These are phyloP conservation scores for Rosa chinensis DNA, from an alignment of 306 rosid genomes.

Conservation along the genomic window DNA sequence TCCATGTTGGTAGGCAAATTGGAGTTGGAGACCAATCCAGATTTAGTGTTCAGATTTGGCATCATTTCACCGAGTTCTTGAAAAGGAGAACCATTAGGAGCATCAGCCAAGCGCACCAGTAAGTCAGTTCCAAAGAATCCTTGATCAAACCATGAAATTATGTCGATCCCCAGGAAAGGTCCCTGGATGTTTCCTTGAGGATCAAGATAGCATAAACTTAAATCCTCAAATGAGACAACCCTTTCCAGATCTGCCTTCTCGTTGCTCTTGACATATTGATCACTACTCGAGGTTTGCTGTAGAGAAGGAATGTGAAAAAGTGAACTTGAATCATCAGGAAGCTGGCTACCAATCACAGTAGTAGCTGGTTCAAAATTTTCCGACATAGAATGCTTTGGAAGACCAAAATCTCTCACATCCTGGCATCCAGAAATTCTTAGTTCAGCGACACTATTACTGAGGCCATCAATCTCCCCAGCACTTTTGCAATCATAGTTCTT, in stretches of 20 bases:
- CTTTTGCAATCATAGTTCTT: conserved; percentile 18
- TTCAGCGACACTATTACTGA: conserved; percentile 31
- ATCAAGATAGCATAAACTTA: conserved; percentile 68
- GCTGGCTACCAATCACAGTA: conserved; percentile 33
- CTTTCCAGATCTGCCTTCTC: conserved; percentile 37
- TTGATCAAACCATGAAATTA: conserved; percentile 70
- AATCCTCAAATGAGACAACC: conserved; percentile 48
- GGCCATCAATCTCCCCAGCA: conserved; percentile 22
- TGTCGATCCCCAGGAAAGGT: conserved; percentile 73
- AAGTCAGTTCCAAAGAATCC: conserved; percentile 62
- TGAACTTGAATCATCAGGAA: conserved; percentile 41
- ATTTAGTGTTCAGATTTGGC: conserved; percentile 54
- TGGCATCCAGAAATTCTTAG: conserved; percentile 28
- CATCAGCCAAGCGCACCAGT: conserved; percentile 61
- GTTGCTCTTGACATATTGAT: conserved; percentile 38
- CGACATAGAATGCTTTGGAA: conserved; percentile 35
- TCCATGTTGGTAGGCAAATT: conserved; percentile 42
- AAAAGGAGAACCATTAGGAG: conserved; percentile 56
- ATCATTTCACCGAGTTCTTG: conserved; percentile 62
- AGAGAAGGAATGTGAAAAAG: conserved; percentile 39
- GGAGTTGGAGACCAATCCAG: conserved; percentile 37
- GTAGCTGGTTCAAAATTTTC: conserved; percentile 30
- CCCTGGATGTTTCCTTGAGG: conserved; percentile 71
- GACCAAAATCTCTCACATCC: conserved; percentile 29
- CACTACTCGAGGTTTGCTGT: conserved; percentile 33